These are phyloP conservation scores for Eutypella sp. DNA, from an alignment of 2,329 filamentous ascomycete genomes.

Conservation along the genomic window DNA sequence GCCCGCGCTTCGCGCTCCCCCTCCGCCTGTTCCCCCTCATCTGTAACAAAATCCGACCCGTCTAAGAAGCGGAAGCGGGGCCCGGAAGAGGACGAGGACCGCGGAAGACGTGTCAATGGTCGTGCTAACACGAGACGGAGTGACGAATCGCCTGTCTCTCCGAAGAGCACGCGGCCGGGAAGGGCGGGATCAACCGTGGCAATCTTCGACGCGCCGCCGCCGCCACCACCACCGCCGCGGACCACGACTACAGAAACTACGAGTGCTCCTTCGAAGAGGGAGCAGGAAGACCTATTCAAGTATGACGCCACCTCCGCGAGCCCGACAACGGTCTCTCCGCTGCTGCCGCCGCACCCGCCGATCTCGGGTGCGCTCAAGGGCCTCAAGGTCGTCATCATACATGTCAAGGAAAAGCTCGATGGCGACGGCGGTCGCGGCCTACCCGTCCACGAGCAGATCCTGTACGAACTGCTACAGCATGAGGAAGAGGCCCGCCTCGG, in stretches of 20 bases:
- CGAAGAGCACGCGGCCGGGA: conserved; percentile 37
- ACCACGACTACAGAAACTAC: conserved; percentile 38
- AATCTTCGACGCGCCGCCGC: conserved; percentile 35
- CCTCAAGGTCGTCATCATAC: conserved; percentile 80
- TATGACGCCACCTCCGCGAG: conserved; percentile 3
- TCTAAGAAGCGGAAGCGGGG: conserved; percentile 63
- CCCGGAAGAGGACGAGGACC: conserved; percentile 25
- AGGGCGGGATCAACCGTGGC: conserved; percentile 10
- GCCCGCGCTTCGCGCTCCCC: no score
- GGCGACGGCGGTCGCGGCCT: no score
- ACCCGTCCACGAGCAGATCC: conserved; percentile 58
- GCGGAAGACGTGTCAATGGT: no score
- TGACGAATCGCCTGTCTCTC: conserved; percentile 47
- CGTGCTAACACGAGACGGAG: conserved; percentile 12
- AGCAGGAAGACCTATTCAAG: no score
- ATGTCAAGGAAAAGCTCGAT: conserved; percentile 80
- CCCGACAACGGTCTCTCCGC: no score
- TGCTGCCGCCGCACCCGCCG: no score
- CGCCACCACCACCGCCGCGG: conserved; percentile 45
- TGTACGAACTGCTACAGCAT: conserved; percentile 62
- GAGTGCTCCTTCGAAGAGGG: no score
- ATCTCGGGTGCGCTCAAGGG: conserved; percentile 65
- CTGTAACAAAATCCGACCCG: conserved; percentile 37
- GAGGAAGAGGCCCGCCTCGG: conserved; percentile 64
- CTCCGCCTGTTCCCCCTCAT: no score